Base-by-base conservation (phyloP, 1,284 basidiomycete species). In the Sporisorium reilianum region DNA sequence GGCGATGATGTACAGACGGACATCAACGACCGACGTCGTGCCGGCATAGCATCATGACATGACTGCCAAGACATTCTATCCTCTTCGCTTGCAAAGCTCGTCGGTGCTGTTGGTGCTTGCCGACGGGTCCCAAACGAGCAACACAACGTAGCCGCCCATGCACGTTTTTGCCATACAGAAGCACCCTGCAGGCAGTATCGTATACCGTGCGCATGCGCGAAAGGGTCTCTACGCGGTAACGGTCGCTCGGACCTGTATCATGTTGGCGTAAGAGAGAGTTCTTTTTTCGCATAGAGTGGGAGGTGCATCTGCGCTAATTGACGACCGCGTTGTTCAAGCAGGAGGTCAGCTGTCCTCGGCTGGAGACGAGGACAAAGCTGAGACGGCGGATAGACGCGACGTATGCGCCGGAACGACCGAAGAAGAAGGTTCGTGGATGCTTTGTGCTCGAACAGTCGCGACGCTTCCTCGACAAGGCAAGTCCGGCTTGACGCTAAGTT, bases 151-250 rank as follows among this genome's bases (percentile, higher is more conserved):
- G n/a, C n/a, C n/a, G n/a, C n/a, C n/a, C n/a, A 41, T 41, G 38
- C 38, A 41, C n/a, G 18, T 20, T 9, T 41, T 41, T 41, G 38
- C 38, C 38, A 41, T 41, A 38, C 36, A 41, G 38, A 41, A 41
- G 18, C 38, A 41, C 38, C 38, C n/a, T 41, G 38, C 38, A 41
- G 38, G 16, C 6, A 41, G 9, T 10, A 16, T 20, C n/a, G n/a
- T n/a, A 4, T n/a, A 41, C 38, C 38, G n/a, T 41, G 38, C 38
- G 18, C 38, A 41, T 6, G 9, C 38, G 38, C 38, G 8, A 38
- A 38, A n/a, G 16, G 36, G 18, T n/a, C n/a, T 20, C 5, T 20
- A 38, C 3, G 36, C 3, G 12, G 3, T 5, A 41, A 41, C n/a
- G 38, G 38, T 41, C n/a, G 38, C 38, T 41, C 9, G 38, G 38